A percentile compares a stretch with the other conserved stretches of the same genome.
These are phyloP conservation scores for Leccinum pellstonianum DNA, from an alignment of 768 basidiomycete species.

Conservation along the genomic window DNA sequence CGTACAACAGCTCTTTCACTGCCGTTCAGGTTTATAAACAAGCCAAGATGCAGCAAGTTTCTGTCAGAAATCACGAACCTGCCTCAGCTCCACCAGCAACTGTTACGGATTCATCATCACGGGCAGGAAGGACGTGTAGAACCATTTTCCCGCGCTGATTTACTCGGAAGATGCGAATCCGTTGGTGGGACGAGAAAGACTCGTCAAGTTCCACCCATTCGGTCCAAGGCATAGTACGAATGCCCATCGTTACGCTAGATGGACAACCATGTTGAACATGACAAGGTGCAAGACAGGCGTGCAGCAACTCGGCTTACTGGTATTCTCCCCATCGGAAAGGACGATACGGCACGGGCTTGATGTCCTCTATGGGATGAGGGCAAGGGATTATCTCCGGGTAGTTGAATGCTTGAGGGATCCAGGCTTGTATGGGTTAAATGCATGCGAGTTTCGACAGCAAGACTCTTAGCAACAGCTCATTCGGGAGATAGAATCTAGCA, in stretches of 20 bases:
- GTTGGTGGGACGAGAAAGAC: slow-evolving; percentile 53
- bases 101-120: slow-evolving; percentile 41
- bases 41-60: neutral
- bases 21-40: neutral
- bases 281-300: neutral
- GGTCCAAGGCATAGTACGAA: slow-evolving; percentile 66
- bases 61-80: slow-evolving; percentile 14
- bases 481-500: neutral
- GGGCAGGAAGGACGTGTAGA: slow-evolving; percentile 45
- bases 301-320: slow-evolving; percentile 46
- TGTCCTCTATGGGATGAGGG: slow-evolving; percentile 37
- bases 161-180: slow-evolving; percentile 57
- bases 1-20: slow-evolving; percentile 69
- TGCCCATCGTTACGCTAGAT: slow-evolving; percentile 68
- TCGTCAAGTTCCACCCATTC: slow-evolving; percentile 79
- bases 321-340: slow-evolving; percentile 68
- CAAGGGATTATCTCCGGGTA: slow-evolving; percentile 54
- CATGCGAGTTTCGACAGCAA: neutral
- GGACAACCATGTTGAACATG: neutral
- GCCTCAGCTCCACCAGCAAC: slow-evolving; percentile 35
- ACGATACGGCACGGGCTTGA: slow-evolving; percentile 64
- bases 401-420: slow-evolving; percentile 50
- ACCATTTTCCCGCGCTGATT: slow-evolving; percentile 47
- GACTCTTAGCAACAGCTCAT: neutral
- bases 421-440: slow-evolving; percentile 38